Base-by-base conservation (phyloP, 2,329 filamentous ascomycete genomes). In the Didymella segeticola region DNA sequence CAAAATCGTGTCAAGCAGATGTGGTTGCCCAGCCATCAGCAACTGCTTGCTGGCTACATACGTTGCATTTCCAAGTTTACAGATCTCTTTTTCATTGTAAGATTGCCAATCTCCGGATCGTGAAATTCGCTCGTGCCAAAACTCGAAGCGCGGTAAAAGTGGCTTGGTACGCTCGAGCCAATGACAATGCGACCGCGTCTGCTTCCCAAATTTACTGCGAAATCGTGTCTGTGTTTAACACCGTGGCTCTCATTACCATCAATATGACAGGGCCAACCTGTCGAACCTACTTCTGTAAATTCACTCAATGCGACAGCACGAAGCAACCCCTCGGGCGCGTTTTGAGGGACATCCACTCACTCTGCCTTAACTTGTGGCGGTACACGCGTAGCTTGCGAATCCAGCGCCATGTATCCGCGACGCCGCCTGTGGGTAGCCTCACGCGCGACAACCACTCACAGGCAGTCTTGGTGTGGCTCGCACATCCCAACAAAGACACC, bases 81-180 rank as follows among this genome's bases (percentile, higher is more conserved):
- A 49, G 17, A 4, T 38, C 38, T 54, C 45, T 45, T 47, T 33
- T 45, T 47, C 27, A 37, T 31, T 47, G 29, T 47, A 26, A 53
- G 14, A 54, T 54, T 54, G 34, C 39, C 51, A 54, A 54, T 54
- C 17, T 54, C 51, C 45, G 51, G 30, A 3, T 25, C 22, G n/a
- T 23, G 45, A 43, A 48, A 49, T 41, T 54, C 39, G 51, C 51
- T 54, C 45, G 45, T 49, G 51, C 51, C 39, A 38, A 42, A 54
- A 49, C 34, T 36, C 37, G 51, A 33, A 41, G 29, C 38, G 33
- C 29, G 34, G 48, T 48, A 27, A 53, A n/a, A 29, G 38, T 48
- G 22, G 43, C 38, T 33, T 45, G 39, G 45, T 11, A n/a, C 22
- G 22, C 29, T 22, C 25, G 33, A 45, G 39, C 51, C 51, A 54